Evolutionary conservation across 2,329 filamentous ascomycete genomes (phyloP).

Genomic region (Monilinia vaccinii-corymbosi): DNA sequence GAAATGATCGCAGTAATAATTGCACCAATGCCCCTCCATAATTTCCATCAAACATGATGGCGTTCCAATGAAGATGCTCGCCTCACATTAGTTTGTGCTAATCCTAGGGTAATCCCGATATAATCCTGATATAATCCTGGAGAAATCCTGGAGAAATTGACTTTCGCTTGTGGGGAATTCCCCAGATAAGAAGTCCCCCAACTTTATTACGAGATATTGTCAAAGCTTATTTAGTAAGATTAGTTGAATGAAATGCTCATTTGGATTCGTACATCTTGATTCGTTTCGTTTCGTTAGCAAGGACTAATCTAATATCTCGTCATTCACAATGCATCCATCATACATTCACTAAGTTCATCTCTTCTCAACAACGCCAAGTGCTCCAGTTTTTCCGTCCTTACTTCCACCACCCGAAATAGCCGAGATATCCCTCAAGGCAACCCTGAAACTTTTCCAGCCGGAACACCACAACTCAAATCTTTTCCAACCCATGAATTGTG

Average conservation of each 20-base stretch:
- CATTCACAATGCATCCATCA: too few relatives aligned
- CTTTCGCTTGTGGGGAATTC: neutral
- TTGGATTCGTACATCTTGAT: too few relatives aligned
- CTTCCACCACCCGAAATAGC: neutral
- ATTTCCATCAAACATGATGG: neutral
- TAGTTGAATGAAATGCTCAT: neutral
- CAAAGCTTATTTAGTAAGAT: too few relatives aligned
- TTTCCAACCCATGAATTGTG: slow-evolving; percentile 20
- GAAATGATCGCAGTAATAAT: slow-evolving; percentile 4
- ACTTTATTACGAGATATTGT: neutral
- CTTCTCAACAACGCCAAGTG: neutral
- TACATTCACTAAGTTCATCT: neutral
- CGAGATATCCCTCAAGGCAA: neutral
- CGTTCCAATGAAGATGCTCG: neutral
- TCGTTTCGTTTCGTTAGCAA: neutral
- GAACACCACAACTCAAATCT: neutral
- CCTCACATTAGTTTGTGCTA: neutral
- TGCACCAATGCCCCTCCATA: slow-evolving; percentile 1
- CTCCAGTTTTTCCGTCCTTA: neutral
- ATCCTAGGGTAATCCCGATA: neutral
- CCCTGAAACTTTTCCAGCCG: neutral
- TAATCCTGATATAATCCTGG: neutral
- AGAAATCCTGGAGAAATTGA: slow-evolving; percentile 6
- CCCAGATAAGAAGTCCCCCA: neutral
- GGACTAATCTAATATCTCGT: neutral